Evolutionary conservation across 176 grass and related monocot genomes (phyloP).

Genomic region (Cenchrus purpureus): DNA sequence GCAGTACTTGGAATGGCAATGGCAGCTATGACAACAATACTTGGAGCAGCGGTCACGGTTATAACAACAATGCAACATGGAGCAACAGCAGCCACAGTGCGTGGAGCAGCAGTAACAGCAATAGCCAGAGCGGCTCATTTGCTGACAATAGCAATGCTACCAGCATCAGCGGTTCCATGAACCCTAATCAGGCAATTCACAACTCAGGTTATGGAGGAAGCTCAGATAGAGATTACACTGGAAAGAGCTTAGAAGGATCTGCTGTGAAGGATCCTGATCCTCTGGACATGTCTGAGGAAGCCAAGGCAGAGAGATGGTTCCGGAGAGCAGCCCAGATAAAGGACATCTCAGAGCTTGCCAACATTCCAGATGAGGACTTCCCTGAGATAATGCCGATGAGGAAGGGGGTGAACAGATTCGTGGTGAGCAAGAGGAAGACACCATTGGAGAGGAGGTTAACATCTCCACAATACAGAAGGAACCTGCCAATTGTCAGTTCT

Average conservation of each 20-base stretch:
- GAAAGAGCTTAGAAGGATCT: conserved; percentile 90
- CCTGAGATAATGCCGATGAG: conserved; percentile 99
- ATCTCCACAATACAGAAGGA: conserved; percentile 77
- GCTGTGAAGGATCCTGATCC: conserved; percentile 81
- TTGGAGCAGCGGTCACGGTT: conserved; percentile 27
- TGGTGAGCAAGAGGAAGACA: conserved; percentile 95
- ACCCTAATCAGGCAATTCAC: conserved; percentile 29
- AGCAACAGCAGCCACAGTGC: neutral
- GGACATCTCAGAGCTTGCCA: conserved; percentile 87
- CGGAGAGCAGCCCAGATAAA: conserved; percentile 92
- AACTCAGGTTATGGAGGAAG: conserved; percentile 37
- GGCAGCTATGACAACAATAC: conserved; percentile 16
- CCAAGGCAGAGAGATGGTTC: conserved; percentile 97
- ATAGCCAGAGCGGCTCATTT: conserved; percentile 30
- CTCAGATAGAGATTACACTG: conserved; percentile 46
- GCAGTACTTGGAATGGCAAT: neutral
- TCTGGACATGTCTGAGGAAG: conserved; percentile 98
- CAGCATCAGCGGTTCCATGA: conserved; percentile 27
- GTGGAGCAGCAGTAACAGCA: conserved; percentile 11
- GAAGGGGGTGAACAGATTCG: conserved; percentile 95
- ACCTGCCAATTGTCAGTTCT: conserved; percentile 69
- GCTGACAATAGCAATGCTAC: conserved; percentile 4
- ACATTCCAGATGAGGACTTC: conserved; percentile 93
- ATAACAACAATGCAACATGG: conserved; percentile 7
- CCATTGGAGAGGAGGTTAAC: conserved; percentile 89